Percentiles rank a stretch among this genome's conserved stretches.
Evolutionary conservation across 1,284 basidiomycete species (phyloP).

Genomic region (Microbotryomycetes sp.): DNA sequence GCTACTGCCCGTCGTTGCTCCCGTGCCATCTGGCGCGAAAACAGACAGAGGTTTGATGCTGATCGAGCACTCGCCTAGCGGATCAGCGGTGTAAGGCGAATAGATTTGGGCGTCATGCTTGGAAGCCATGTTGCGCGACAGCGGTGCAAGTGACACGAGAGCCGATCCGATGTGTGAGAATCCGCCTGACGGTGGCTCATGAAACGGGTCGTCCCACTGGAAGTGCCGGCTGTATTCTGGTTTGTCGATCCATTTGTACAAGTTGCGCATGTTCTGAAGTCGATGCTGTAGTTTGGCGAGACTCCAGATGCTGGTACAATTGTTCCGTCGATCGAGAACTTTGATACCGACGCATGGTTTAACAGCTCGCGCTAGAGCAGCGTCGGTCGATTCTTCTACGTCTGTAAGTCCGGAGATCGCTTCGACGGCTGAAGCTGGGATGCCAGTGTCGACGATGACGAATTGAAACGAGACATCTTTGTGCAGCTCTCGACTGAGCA

Average conservation of each 20-base stretch:
- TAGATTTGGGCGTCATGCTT: conserved; percentile 73
- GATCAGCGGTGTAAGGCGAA: conserved; percentile 84
- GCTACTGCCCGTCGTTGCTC: background rate
- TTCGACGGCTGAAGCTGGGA: conserved; percentile 75
- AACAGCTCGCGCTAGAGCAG: conserved; percentile 58
- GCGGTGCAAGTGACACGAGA: conserved; percentile 69
- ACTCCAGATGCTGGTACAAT: conserved; percentile 85
- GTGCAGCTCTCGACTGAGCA: conserved; percentile 78
- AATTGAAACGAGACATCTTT: conserved; percentile 90
- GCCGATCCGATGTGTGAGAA: conserved; percentile 89
- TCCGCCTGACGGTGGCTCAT: conserved; percentile 55
- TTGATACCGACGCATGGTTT: conserved; percentile 85
- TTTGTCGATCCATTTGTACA: conserved; percentile 83
- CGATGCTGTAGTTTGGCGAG: conserved; percentile 80
- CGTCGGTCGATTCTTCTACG: conserved; percentile 85
- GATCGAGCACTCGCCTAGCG: conserved; percentile 82
- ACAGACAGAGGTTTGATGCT: conserved; percentile 55
- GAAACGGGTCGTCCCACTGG: conserved; percentile 86
- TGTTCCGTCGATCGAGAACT: conserved; percentile 77
- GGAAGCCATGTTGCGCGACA: conserved; percentile 70
- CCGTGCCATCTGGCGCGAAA: conserved; percentile 35
- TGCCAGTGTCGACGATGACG: conserved; percentile 61
- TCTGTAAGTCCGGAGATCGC: conserved; percentile 77
- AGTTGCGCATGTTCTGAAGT: conserved; percentile 85
- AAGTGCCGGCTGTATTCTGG: conserved; percentile 91